Percentiles rank a stretch among this genome's conserved stretches.
phyloP scores from a whole-genome alignment of 2,329 filamentous ascomycete genomes.

The Sclerotinia nivalis region DNA sequence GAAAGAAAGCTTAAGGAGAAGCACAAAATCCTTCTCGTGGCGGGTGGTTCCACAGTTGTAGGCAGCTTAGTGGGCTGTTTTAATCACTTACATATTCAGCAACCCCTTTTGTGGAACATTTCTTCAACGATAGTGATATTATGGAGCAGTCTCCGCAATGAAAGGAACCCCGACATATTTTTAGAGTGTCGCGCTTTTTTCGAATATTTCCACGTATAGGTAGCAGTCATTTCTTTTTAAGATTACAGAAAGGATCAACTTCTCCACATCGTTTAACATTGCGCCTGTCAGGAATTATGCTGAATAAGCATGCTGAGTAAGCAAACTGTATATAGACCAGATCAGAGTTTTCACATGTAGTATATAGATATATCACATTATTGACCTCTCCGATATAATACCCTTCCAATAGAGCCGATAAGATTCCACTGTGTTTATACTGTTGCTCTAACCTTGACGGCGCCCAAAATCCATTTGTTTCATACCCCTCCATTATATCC shows the following conservation, averaged over 20 bases:
- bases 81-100: neutral
- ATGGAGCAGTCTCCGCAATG: neutral
- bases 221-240: neutral
- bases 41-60: neutral
- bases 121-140: too few species aligned
- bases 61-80: neutral
- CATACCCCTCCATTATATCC: neutral
- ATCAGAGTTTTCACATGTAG: too few species aligned
- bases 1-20: neutral
- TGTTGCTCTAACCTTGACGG: too few species aligned
- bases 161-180: too few species aligned
- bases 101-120: neutral
- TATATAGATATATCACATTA: too few species aligned
- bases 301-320: too few species aligned
- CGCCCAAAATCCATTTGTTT: neutral
- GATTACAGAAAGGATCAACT: neutral
- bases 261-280: neutral
- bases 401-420: too few species aligned
- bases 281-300: too few species aligned
- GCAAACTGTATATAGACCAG: too few species aligned
- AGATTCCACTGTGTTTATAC: too few species aligned
- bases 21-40: neutral
- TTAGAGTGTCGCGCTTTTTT: neutral
- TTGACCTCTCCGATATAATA: too few species aligned
- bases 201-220: constrained; percentile 11